These are phyloP conservation scores for Przewalskia tangutica DNA, from an alignment of 257 asterid species.

Conservation along the genomic window DNA sequence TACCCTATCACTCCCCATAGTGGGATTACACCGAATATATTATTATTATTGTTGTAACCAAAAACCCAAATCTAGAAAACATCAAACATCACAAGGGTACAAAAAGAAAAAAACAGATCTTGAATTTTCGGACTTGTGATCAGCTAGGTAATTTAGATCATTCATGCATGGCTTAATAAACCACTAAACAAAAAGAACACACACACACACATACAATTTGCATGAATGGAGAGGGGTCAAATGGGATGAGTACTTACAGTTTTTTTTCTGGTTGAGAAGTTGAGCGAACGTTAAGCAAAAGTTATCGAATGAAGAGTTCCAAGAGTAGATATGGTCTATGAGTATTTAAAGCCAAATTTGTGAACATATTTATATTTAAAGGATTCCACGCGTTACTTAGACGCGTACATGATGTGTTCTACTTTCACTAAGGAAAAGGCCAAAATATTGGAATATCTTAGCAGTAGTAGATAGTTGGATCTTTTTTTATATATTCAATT, in stretches of 20 bases:
- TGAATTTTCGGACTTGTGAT: not conserved
- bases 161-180: not conserved
- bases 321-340: not conserved
- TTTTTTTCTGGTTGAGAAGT: not conserved
- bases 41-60: not conserved
- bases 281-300: not conserved
- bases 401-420: conserved; percentile 52
- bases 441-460: not conserved
- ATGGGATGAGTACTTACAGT: not conserved
- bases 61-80: not conserved
- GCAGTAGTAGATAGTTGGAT: not conserved
- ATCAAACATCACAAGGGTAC: not conserved
- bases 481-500: too few relatives aligned
- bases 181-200: not conserved
- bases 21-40: too few relatives aligned
- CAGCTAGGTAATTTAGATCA: not conserved
- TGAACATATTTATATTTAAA: not conserved
- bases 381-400: conserved; percentile 41
- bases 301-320: not conserved
- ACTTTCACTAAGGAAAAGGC: not conserved
- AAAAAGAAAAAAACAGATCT: not conserved
- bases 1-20: too few relatives aligned
- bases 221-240: not conserved
- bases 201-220: too few relatives aligned
- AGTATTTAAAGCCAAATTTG: not conserved